Percentiles rank a stretch among this genome's conserved stretches.
These are phyloP conservation scores for Lizonia empirigonia DNA, from an alignment of 2,329 filamentous ascomycete species.

Conservation along the genomic window DNA sequence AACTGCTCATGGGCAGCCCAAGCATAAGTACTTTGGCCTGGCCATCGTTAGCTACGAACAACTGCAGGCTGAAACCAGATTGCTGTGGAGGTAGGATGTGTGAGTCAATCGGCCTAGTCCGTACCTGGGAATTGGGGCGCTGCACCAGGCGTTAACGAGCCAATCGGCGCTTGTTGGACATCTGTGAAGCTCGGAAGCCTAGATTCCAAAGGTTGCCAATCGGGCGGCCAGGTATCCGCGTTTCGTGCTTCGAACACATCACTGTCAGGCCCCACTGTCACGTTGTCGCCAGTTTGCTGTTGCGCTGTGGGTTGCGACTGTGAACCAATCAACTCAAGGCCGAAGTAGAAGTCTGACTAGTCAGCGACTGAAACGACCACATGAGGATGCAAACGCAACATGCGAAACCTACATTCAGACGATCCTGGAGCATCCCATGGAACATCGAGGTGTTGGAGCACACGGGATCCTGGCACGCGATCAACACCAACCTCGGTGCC, in stretches of 20 bases:
- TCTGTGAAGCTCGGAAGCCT: slow-evolving; percentile 29
- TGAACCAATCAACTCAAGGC: slow-evolving; percentile 36
- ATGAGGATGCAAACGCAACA: slow-evolving; percentile 16
- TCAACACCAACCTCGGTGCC: slow-evolving; percentile 21
- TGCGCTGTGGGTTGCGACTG: slow-evolving; percentile 35
- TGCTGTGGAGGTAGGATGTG: slow-evolving; percentile 23
- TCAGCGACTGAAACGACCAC: slow-evolving; percentile 37
- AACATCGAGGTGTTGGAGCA: slow-evolving; percentile 37
- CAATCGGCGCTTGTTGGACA: slow-evolving; percentile 20
- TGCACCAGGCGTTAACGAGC: slow-evolving; percentile 13
- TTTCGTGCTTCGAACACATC: slow-evolving; percentile 40
- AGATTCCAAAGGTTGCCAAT: slow-evolving; percentile 27
- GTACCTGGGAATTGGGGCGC: slow-evolving; percentile 29
- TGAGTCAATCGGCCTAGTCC: slow-evolving; percentile 19
- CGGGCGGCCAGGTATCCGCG: slow-evolving; percentile 37
- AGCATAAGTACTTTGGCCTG: slow-evolving; percentile 42
- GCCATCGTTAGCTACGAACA: slow-evolving; percentile 21
- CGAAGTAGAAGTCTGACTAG: slow-evolving; percentile 41
- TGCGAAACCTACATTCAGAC: slow-evolving; percentile 44
- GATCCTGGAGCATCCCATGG: slow-evolving; percentile 37
- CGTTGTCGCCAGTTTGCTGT: slow-evolving; percentile 27
- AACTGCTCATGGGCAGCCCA: slow-evolving; percentile 29
- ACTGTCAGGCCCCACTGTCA: slow-evolving; percentile 23
- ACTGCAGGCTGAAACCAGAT: slow-evolving; percentile 38
- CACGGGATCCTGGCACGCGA: slow-evolving; percentile 31